Evolutionary conservation across 306 rosid species (phyloP).

Genomic region (Medicago ruthenica): DNA sequence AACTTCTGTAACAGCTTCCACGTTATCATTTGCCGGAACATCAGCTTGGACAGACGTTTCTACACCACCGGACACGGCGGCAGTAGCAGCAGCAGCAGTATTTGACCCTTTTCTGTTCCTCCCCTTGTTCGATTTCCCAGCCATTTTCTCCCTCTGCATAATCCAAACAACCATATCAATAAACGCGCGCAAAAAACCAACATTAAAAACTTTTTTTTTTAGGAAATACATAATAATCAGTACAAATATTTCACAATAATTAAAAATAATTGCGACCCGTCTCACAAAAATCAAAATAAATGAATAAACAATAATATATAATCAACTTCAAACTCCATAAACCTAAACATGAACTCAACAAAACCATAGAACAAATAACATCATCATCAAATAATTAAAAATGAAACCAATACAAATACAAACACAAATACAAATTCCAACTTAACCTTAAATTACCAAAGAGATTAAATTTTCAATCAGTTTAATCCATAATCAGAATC

Average conservation of each 20-base stretch:
- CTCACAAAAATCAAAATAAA: conserved; percentile 25
- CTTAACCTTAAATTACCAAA: not conserved
- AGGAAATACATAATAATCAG: not conserved
- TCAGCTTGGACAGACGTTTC: conserved; percentile 50
- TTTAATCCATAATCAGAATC: too few species aligned
- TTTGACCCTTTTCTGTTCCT: conserved; percentile 65
- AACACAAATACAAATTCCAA: not conserved
- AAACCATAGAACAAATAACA: conserved; percentile 3
- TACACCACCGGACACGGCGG: conserved; percentile 32
- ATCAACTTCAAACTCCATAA: not conserved
- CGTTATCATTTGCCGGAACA: conserved; percentile 48
- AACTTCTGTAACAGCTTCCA: conserved; percentile 40
- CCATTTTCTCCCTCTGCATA: conserved; percentile 61
- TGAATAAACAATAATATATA: not conserved
- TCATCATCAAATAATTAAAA: not conserved
- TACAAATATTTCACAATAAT: not conserved
- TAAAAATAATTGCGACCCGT: not conserved
- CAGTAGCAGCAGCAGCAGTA: conserved; percentile 12
- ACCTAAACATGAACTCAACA: not conserved
- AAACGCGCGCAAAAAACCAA: not conserved
- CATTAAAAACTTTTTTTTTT: not conserved
- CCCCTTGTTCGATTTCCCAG: conserved; percentile 85
- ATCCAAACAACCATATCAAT: conserved; percentile 36
- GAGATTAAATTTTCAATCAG: too few species aligned
- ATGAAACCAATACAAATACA: not conserved